A percentile compares a stretch with the other conserved stretches of the same genome.
phyloP scores from a whole-genome alignment of 1,284 basidiomycete genomes.

The Pyrrhoderma lamaoense region DNA sequence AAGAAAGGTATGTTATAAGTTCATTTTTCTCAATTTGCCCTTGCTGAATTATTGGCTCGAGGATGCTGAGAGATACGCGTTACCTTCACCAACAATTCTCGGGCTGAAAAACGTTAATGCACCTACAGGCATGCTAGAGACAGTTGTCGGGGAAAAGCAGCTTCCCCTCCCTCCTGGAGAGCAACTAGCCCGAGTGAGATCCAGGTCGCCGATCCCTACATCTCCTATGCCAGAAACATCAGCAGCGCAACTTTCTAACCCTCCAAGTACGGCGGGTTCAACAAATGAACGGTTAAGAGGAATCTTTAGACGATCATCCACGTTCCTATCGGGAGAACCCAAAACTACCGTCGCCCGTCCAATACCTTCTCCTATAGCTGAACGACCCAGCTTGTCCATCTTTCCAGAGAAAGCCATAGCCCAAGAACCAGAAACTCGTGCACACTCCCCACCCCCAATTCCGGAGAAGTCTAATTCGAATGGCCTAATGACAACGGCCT shows the following conservation, averaged over 20 bases:
- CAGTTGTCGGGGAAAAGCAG: constrained; percentile 69
- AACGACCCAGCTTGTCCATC: constrained; percentile 1
- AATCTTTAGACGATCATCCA: constrained; percentile 16
- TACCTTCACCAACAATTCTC: constrained; percentile 70
- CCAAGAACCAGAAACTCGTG: constrained; percentile 5
- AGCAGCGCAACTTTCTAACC: not conserved
- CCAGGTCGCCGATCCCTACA: not conserved
- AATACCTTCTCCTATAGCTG: constrained; percentile 3
- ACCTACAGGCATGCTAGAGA: constrained; percentile 73
- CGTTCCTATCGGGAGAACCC: constrained; percentile 6
- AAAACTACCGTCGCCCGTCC: not conserved
- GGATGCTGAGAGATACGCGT: constrained; percentile 71
- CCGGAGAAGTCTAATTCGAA: constrained; percentile 8
- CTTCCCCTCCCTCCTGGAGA: constrained; percentile 28
- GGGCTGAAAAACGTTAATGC: constrained; percentile 59
- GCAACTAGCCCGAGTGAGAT: no score
- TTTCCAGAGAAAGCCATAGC: constrained; percentile 10
- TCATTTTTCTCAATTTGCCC: constrained; percentile 10
- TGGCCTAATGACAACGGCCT: not conserved
- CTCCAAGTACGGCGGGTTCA: constrained; percentile 11
- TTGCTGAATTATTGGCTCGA: constrained; percentile 25
- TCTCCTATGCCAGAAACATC: constrained; percentile 3
- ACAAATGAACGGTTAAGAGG: constrained; percentile 17
- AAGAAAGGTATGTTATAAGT: constrained; percentile 57
- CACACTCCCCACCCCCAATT: constrained; percentile 6